Evolutionary conservation across 306 rosid species (phyloP), one percentile per base, ranked within the genome.

Genomic region (Cucumis cinereus): DNA sequence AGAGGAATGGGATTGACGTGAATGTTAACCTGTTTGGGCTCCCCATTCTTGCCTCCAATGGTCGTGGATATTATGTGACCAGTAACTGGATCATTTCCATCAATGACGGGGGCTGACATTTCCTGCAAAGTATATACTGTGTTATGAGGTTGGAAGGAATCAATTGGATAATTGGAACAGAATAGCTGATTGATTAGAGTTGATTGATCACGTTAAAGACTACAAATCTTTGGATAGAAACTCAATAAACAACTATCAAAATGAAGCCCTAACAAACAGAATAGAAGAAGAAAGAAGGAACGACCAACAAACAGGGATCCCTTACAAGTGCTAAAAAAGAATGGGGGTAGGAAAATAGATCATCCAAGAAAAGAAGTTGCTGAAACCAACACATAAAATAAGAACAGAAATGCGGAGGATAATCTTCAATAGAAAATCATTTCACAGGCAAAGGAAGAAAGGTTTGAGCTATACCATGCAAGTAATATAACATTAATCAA

Each of bases 51-150:
- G 67, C 98, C 98, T 62, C 98, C 97, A 66, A 91, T 91, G 8
- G 98, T 93, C 20, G 98, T 93, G 35, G 98, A 90, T 43, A 93
- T 93, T 64, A 93, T 91, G 81, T 90, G 98, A 75, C 98, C 97
- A 10, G 98, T 93, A 26, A 90, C 91, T 12, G 97, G 89, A 79
- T 91, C 96, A 66, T 85, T 88, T 57, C 96, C 94, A 77, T 90
- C 95, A 78, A 84, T 82, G 35, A 90, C 90, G 59, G 97, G 80
- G 22, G 92, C 86, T 49, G 97, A 79, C 83, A 86, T 91, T 83
- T 83, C 97, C 98, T 94, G 89, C 83, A 82, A 79, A 83, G 73
- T 74, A 61, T 72, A 61, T 79, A 77, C 26, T 77, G 17, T 49
- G 22, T 33, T 78, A 77, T 19, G 68, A 52, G 36, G 60, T 50